phyloP scores from a whole-genome alignment of 148 eudicot genomes.

The Heliosperma pusillum region DNA sequence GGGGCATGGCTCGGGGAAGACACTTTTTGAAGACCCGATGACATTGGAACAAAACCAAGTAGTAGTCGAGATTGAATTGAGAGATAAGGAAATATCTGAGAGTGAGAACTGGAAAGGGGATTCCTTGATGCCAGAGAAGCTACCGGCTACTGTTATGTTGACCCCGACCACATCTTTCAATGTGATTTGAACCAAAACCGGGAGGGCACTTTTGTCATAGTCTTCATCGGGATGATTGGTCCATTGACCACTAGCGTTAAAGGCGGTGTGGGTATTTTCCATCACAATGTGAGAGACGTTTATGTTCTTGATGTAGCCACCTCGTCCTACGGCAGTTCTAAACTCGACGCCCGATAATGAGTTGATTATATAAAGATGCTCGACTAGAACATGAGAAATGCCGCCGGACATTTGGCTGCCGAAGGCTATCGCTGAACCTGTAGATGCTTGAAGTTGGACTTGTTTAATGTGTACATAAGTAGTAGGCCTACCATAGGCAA shows the following conservation, averaged over 20 bases:
- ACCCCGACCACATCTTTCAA: constrained; percentile 33
- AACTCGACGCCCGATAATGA: constrained; percentile 39
- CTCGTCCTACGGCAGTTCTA: constrained; percentile 45
- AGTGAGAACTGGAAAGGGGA: constrained; percentile 44
- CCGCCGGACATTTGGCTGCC: constrained; percentile 66
- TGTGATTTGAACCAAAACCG: constrained; percentile 37
- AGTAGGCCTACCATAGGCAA: constrained; percentile 40
- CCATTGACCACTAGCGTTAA: constrained; percentile 39
- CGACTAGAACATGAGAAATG: constrained; percentile 35
- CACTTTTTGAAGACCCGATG: constrained; percentile 32
- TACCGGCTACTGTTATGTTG: constrained; percentile 40
- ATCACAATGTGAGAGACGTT: constrained; percentile 27
- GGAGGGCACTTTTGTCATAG: constrained; percentile 41
- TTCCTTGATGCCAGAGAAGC: constrained; percentile 39
- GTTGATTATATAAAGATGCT: constrained; percentile 31
- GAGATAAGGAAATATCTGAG: constrained; percentile 35
- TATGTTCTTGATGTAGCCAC: constrained; percentile 44
- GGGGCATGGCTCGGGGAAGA: constrained; percentile 46
- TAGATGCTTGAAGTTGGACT: constrained; percentile 42
- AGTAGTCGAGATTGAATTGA: constrained; percentile 22
- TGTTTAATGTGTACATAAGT: constrained; percentile 41
- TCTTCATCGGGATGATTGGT: constrained; percentile 43
- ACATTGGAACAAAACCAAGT: constrained; percentile 48
- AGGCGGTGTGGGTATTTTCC: constrained; percentile 39
- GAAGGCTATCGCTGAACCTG: constrained; percentile 45